These are phyloP conservation scores for Cicer yamashitae DNA, from an alignment of 306 rosid genomes.

Conservation along the genomic window DNA sequence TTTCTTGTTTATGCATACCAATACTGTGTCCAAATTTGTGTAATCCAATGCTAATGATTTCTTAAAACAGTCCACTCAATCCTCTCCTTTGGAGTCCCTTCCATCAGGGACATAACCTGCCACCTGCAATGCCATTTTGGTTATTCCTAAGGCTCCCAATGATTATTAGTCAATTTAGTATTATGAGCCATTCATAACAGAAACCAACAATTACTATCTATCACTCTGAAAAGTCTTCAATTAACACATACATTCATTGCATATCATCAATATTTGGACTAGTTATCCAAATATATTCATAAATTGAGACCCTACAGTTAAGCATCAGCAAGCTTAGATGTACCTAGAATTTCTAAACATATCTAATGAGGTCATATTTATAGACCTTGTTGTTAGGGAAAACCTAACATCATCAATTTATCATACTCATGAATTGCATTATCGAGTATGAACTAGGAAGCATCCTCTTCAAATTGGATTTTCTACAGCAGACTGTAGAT, in stretches of 20 bases:
- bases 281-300: conserved; percentile 38
- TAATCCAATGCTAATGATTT: too few species aligned
- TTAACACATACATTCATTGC: conserved; percentile 29
- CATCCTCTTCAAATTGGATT: conserved; percentile 9
- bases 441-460: conserved; percentile 4
- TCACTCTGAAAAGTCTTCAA: background rate
- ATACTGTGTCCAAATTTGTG: too few species aligned
- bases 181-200: background rate
- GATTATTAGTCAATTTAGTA: background rate
- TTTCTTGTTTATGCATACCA: too few species aligned
- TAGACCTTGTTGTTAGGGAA: conserved; percentile 29
- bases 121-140: background rate
- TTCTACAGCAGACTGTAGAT: too few species aligned
- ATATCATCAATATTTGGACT: conserved; percentile 46
- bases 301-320: conserved; percentile 14
- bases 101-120: background rate
- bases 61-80: too few species aligned
- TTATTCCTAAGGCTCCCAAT: background rate
- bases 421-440: conserved; percentile 8
- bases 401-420: conserved; percentile 32
- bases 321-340: conserved; percentile 7
- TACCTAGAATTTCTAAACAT: conserved; percentile 12
- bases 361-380: background rate
- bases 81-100: too few species aligned
- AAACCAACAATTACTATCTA: background rate